Evolutionary conservation across 2,329 filamentous ascomycete genomes (phyloP).

Genomic region (Beauveria sp.): DNA sequence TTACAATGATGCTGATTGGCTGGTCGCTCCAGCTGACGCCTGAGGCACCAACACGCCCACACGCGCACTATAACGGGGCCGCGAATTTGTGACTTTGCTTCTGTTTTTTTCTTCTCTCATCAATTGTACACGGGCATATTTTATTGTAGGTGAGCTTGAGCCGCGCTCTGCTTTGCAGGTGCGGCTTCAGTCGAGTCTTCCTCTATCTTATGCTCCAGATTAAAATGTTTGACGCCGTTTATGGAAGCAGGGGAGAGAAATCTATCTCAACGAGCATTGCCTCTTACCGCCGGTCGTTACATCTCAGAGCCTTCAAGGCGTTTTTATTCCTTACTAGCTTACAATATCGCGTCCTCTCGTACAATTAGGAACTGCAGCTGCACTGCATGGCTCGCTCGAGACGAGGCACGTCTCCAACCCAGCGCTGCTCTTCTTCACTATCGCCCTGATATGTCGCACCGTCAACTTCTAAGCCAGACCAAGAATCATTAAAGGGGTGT

Average conservation of each 20-base stretch:
- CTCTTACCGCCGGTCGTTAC: constrained; percentile 71
- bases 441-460: constrained; percentile 49
- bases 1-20: constrained; percentile 37
- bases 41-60: constrained; percentile 25
- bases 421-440: constrained; percentile 68
- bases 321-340: neutral
- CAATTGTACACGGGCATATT: constrained; percentile 61
- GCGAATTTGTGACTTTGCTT: constrained; percentile 15
- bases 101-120: constrained; percentile 34
- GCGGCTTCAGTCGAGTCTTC: constrained; percentile 53
- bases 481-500: constrained; percentile 75
- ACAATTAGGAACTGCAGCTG: constrained; percentile 77
- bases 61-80: constrained; percentile 10
- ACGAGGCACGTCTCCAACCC: constrained; percentile 78
- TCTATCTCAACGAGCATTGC: constrained; percentile 51
- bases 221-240: constrained; percentile 50
- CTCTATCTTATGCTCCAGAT: constrained; percentile 69
- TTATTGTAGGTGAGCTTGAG: constrained; percentile 67
- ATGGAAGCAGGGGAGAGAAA: constrained; percentile 63
- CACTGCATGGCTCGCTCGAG: constrained; percentile 79
- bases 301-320: constrained; percentile 26
- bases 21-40: constrained; percentile 22
- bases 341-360: neutral
- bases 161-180: constrained; percentile 30
- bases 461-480: constrained; percentile 48